Evolutionary conservation across 306 rosid species (phyloP), one percentile per base, ranked within the genome.

Genomic region (Quillaja saponaria): DNA sequence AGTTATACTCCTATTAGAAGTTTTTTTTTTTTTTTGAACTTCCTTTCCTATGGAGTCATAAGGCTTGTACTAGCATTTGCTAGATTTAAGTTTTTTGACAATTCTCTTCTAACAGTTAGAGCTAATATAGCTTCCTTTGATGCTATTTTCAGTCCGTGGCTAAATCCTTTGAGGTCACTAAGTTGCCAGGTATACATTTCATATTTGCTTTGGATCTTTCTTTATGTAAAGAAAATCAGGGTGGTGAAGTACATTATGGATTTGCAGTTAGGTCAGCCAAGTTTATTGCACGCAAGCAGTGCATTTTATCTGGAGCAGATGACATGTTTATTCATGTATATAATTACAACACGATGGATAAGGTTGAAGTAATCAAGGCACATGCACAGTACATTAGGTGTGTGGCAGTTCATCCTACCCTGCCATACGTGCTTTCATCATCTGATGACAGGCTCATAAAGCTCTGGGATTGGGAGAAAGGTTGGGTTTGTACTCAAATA

Each of bases 401-500:
- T 71, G 99, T 94, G 73, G 90, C 99, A 47, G 99, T 94, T 57
- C 99, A 94, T 80, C 99, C 99, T 67, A 87, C 85, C 47, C 99
- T 94, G 64, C 96, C 99, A 6, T 94, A 83, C 49, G 99, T 94
- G 75, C 81, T 94, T 64, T 94, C 99, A 51, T 94, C 99, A 19
- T 92, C 99, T 63, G 99, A 92, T 77, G 99, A 92, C 78, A 92
- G 89, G 99, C 99, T 92, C 74, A 89, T 92, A 69, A 92, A 92
- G 85, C 96, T 92, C 28, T 92, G 99, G 99, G 99, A 92, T 85
- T 92, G 99, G 99, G 99, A 92, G 61, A 92, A 92, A 78, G 96
- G 99, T 76, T 92, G 99, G 99, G 61, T 75, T 68, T 92, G 99
- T 61, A 89, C 96, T 76, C 99, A 92, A 76, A 89, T 92, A 82